phyloP scores from a whole-genome alignment of 768 basidiomycete genomes.

The Pulveroboletus sp. region DNA sequence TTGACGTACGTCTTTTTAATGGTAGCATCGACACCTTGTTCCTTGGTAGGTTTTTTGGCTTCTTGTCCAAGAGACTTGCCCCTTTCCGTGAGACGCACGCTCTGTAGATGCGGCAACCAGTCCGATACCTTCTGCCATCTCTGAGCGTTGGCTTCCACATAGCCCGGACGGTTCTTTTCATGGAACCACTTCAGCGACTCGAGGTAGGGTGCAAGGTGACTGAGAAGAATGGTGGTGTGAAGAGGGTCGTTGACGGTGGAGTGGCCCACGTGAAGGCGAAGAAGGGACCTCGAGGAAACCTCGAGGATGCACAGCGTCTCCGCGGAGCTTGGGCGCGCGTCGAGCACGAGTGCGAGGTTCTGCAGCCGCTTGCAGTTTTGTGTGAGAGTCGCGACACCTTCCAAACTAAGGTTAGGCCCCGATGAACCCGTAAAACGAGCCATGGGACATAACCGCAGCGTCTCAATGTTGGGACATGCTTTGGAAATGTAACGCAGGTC shows the following conservation, averaged over 20 bases:
- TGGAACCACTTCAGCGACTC: constrained; percentile 75
- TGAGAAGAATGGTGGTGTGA: constrained; percentile 66
- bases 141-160: constrained; percentile 61
- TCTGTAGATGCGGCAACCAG: constrained; percentile 70
- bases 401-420: constrained; percentile 59
- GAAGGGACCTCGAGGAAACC: constrained; percentile 61
- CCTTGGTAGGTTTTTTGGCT: constrained; percentile 22
- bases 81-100: constrained; percentile 61
- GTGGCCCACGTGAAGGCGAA: constrained; percentile 73
- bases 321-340: constrained; percentile 48
- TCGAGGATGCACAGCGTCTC: constrained; percentile 45
- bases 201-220: constrained; percentile 71
- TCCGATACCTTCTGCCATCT: constrained; percentile 70
- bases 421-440: constrained; percentile 58
- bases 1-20: constrained; percentile 39
- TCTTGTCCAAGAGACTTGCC: constrained; percentile 34
- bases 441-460: constrained; percentile 63
- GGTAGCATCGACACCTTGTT: constrained; percentile 54
- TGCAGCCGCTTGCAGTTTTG: constrained; percentile 59
- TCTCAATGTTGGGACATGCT: constrained; percentile 67
- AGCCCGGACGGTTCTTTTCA: constrained; percentile 72
- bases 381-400: constrained; percentile 59
- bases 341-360: constrained; percentile 62
- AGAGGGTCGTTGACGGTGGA: constrained; percentile 72
- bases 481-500: constrained; percentile 59